Percentiles rank a stretch among this genome's conserved stretches.
Conservation (phyloP, 2,329 filamentous ascomycete genomes). For the Paraphoma chrysanthemicola region DNA sequence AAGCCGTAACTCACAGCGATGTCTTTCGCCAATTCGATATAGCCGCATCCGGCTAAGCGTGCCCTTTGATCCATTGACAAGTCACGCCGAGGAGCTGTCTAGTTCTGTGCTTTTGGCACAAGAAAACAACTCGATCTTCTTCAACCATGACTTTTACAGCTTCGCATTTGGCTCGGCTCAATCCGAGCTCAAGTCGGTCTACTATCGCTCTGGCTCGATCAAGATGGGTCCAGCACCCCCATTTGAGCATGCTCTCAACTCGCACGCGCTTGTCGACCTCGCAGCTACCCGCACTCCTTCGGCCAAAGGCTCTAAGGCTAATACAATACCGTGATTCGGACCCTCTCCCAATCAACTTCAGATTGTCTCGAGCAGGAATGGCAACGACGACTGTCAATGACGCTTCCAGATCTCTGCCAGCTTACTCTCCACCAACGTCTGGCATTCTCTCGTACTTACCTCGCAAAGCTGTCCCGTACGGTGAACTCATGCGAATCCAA, state of each 20-base stretch:
- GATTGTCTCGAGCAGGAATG: conserved; percentile 10
- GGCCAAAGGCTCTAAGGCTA: conserved; percentile 16
- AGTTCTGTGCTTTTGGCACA: too few species aligned
- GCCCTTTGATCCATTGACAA: too few species aligned
- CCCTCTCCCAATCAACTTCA: neutral
- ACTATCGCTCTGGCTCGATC: neutral
- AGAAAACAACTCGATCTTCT: too few species aligned
- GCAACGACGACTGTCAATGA: conserved; percentile 23
- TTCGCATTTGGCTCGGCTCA: neutral
- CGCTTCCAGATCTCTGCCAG: conserved; percentile 19
- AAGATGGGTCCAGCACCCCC: neutral
- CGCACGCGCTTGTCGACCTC: neutral
- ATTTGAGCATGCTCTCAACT: neutral
- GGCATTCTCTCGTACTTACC: conserved; percentile 76
- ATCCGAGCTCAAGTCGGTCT: neutral
- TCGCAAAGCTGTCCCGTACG: conserved; percentile 76
- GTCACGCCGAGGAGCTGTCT: too few species aligned
- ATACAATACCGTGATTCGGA: neutral
- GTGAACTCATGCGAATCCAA: conserved; percentile 80
- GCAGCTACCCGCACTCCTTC: conserved; percentile 6
- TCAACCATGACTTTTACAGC: neutral
- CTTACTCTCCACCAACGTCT: conserved; percentile 72
- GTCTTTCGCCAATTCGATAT: too few species aligned
- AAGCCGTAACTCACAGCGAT: neutral
- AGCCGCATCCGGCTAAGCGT: too few species aligned